Evolutionary conservation across 2,329 filamentous ascomycete species (phyloP).

Genomic region (Penicillium freii): DNA sequence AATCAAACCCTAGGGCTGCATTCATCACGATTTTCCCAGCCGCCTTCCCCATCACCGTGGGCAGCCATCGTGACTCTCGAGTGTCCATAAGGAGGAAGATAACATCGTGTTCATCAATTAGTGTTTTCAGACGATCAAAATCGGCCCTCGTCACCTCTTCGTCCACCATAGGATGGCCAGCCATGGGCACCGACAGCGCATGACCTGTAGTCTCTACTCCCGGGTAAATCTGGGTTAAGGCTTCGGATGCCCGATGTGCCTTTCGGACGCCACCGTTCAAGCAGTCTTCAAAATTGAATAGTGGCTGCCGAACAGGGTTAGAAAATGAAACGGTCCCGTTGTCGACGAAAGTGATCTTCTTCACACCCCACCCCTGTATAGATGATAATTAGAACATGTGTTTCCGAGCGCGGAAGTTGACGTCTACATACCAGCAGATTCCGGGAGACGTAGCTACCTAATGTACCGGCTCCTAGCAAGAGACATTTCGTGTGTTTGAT

Average conservation of each 20-base stretch:
- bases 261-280: conserved; percentile 80
- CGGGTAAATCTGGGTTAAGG: conserved; percentile 82
- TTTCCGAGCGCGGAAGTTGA: not conserved
- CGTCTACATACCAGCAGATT: conserved; percentile 65
- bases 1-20: conserved; percentile 92
- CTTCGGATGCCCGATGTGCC: conserved; percentile 74
- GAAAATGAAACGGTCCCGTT: conserved; percentile 92
- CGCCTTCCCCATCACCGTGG: conserved; percentile 93
- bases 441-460: conserved; percentile 90
- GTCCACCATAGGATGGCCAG: conserved; percentile 82
- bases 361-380: conserved; percentile 77
- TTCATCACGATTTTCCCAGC: conserved; percentile 95
- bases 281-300: conserved; percentile 90
- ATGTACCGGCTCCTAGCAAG: conserved; percentile 84
- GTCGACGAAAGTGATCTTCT: conserved; percentile 93
- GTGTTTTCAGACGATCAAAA: conserved; percentile 68
- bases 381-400: conserved; percentile 5
- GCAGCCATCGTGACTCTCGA: conserved; percentile 89
- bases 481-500: conserved; percentile 91
- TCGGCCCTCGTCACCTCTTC: conserved; percentile 67
- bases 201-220: conserved; percentile 80
- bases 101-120: conserved; percentile 83
- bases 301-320: conserved; percentile 90
- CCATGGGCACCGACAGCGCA: conserved; percentile 87
- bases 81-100: conserved; percentile 98